Evolutionary conservation across 2,329 filamentous ascomycete species (phyloP).

Genomic region (Paecilomyces fulvus): DNA sequence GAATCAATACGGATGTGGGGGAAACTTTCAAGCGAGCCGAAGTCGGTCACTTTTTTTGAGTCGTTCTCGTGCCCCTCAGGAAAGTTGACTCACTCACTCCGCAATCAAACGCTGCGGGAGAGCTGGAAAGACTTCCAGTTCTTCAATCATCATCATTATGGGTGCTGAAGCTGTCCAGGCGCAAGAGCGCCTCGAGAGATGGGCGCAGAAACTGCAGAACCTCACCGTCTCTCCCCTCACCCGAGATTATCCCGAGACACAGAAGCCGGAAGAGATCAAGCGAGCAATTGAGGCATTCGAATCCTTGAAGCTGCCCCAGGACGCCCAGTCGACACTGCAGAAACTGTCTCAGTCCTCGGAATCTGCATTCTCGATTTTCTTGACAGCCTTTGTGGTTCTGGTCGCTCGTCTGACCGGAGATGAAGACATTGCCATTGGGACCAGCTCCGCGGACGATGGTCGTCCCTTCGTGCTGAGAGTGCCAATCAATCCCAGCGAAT

Average conservation of each 20-base stretch:
- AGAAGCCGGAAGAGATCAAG: slow-evolving; percentile 27
- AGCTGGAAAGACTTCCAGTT: slow-evolving; percentile 4
- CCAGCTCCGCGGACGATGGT: slow-evolving; percentile 34
- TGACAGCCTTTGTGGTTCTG: slow-evolving; percentile 37
- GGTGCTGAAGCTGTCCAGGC: slow-evolving; percentile 24
- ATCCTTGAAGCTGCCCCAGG: slow-evolving; percentile 28
- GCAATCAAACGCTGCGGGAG: slow-evolving; percentile 3
- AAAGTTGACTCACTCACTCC: slow-evolving; percentile 17
- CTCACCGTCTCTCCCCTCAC: slow-evolving; percentile 37
- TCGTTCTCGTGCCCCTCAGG: slow-evolving; percentile 14
- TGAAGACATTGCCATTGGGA: slow-evolving; percentile 41
- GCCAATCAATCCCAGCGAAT: slow-evolving; percentile 31
- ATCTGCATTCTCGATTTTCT: slow-evolving; percentile 32
- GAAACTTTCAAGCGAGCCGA: slow-evolving; percentile 7
- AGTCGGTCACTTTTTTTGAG: slow-evolving; percentile 18
- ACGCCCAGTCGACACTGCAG: slow-evolving; percentile 28
- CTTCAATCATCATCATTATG: slow-evolving; percentile 18
- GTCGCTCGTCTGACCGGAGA: slow-evolving; percentile 41
- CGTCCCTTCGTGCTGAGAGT: slow-evolving; percentile 39
- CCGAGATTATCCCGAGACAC: slow-evolving; percentile 35
- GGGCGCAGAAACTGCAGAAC: slow-evolving; percentile 33
- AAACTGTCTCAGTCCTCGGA: slow-evolving; percentile 27
- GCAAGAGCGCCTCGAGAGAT: slow-evolving; percentile 33
- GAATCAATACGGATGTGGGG: not conserved
- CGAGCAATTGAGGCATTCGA: slow-evolving; percentile 37